Evolutionary conservation across 768 basidiomycete genomes (phyloP).

Genomic region (Mycena crocata): DNA sequence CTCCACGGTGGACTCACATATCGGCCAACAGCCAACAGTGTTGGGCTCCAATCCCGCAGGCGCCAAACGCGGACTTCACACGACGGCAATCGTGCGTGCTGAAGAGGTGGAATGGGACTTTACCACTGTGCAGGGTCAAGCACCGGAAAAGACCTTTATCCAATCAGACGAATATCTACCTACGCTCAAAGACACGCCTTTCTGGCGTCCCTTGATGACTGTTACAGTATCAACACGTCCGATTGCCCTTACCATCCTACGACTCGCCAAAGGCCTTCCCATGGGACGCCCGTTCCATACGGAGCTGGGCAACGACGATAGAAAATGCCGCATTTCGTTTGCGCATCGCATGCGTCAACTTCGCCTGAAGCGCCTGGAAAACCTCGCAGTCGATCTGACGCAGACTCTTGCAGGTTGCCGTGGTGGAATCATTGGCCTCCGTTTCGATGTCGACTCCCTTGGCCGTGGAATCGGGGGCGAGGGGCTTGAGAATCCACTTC

Average conservation of each 20-base stretch:
- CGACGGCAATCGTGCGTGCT: slow-evolving; percentile 16
- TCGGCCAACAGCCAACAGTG: slow-evolving; percentile 13
- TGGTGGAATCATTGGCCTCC: slow-evolving; percentile 53
- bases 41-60: slow-evolving; percentile 7
- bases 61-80: slow-evolving; percentile 21
- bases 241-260: slow-evolving; percentile 47
- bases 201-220: slow-evolving; percentile 55
- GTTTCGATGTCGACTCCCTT: slow-evolving; percentile 41
- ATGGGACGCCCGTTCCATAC: slow-evolving; percentile 53
- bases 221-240: slow-evolving; percentile 57
- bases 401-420: slow-evolving; percentile 46
- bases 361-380: slow-evolving; percentile 48
- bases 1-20: slow-evolving; percentile 11
- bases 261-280: slow-evolving; percentile 44
- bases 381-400: slow-evolving; percentile 43
- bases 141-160: neutral
- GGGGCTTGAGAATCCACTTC: slow-evolving; percentile 46
- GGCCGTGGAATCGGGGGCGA: slow-evolving; percentile 54
- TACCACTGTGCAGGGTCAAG: neutral
- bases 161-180: slow-evolving; percentile 45
- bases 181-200: slow-evolving; percentile 43
- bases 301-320: slow-evolving; percentile 44
- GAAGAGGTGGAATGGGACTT: slow-evolving; percentile 20
- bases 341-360: slow-evolving; percentile 47
- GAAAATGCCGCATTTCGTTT: slow-evolving; percentile 46